Conservation (phyloP, 148 eudicot species). For the Linanthus parryae region DNA sequence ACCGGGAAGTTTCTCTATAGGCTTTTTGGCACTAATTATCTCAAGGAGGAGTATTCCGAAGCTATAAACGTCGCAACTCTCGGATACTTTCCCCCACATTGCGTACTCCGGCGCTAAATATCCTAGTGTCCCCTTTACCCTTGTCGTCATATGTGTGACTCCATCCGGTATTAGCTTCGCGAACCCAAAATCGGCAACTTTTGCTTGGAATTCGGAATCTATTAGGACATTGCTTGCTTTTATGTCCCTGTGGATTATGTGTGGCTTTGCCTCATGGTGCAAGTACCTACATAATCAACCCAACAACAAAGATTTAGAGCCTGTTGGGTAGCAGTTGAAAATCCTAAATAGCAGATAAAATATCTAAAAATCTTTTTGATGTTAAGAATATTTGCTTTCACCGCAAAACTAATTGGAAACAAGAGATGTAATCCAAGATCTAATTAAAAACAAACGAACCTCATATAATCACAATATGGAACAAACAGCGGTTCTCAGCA, state of each 20-base stretch:
- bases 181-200: slow-evolving; percentile 82
- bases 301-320: not conserved
- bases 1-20: slow-evolving; percentile 29
- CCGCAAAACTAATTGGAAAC: not conserved
- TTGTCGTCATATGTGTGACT: slow-evolving; percentile 64
- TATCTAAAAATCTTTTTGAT: not conserved
- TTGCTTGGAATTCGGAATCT: slow-evolving; percentile 61
- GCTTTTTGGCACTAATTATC: slow-evolving; percentile 30
- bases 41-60: slow-evolving; percentile 40
- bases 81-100: slow-evolving; percentile 53
- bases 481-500: not conserved
- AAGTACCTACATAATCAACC: slow-evolving; percentile 28
- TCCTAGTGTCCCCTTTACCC: slow-evolving; percentile 69
- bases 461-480: not conserved
- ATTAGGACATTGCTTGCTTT: slow-evolving; percentile 47
- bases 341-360: too few species aligned
- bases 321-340: not conserved
- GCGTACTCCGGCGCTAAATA: slow-evolving; percentile 85
- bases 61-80: slow-evolving; percentile 41
- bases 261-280: slow-evolving; percentile 50
- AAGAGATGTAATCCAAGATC: not conserved
- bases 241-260: slow-evolving; percentile 48
- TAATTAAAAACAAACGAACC: not conserved
- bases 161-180: slow-evolving; percentile 76
- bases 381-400: too few species aligned